Evolutionary conservation across 208 protist species (phyloP).

Genomic region (Herpetomonas tarakana): DNA sequence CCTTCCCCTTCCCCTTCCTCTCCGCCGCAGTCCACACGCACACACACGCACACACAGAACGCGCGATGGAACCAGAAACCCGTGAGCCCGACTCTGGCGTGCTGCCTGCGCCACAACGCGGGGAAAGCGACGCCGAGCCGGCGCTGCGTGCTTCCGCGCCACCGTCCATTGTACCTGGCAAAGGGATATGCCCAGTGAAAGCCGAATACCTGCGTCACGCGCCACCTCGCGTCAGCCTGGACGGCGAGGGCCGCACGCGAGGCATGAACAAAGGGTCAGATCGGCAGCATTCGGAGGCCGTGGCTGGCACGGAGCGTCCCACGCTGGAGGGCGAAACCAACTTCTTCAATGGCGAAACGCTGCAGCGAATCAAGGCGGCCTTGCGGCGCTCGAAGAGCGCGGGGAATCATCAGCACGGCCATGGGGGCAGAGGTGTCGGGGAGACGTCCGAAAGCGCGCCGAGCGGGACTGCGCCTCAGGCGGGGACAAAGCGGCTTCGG

Average conservation of each 20-base stretch:
- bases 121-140: background rate
- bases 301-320: slow-evolving; percentile 55
- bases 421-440: too few relatives aligned
- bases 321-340: slow-evolving; percentile 70
- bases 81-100: too few relatives aligned
- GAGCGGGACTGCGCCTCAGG: background rate
- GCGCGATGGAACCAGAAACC: too few relatives aligned
- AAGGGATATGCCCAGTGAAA: slow-evolving; percentile 70
- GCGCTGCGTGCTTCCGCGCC: background rate
- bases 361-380: slow-evolving; percentile 54
- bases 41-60: too few relatives aligned
- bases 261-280: slow-evolving; percentile 84
- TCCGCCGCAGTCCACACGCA: too few relatives aligned
- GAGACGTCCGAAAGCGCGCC: too few relatives aligned
- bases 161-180: slow-evolving; percentile 6
- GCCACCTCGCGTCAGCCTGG: slow-evolving; percentile 50
- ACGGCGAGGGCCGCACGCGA: slow-evolving; percentile 55
- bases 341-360: slow-evolving; percentile 58
- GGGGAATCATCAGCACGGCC: slow-evolving; percentile 6
- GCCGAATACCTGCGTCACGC: slow-evolving; percentile 51
- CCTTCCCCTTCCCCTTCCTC: too few relatives aligned
- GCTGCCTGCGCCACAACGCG: too few relatives aligned
- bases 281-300: slow-evolving; percentile 36
- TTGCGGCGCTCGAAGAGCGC: slow-evolving; percentile 32
- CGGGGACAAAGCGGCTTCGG: background rate